Evolutionary conservation across 352 stramenopile species (phyloP).

Genomic region (Thalassiosira exigua): DNA sequence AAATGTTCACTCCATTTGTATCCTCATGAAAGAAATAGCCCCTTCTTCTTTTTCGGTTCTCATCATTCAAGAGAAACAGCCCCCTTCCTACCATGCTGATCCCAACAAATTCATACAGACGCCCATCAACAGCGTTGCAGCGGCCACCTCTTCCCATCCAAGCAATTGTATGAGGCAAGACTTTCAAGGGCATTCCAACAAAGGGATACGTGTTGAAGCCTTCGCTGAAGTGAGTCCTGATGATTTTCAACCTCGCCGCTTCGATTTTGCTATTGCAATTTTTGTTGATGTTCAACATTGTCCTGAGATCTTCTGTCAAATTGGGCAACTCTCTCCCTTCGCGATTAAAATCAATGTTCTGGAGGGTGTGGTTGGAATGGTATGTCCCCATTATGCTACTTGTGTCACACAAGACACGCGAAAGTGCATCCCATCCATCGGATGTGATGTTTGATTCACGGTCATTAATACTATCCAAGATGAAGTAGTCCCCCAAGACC

Average conservation of each 20-base stretch:
- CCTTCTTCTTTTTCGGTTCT: too few relatives aligned
- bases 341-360: neutral
- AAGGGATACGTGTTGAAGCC: neutral
- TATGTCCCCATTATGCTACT: neutral
- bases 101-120: too few relatives aligned
- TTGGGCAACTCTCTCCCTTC: neutral
- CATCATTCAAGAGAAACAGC: too few relatives aligned
- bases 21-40: too few relatives aligned
- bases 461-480: too few relatives aligned
- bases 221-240: neutral
- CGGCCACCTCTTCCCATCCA: neutral
- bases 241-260: neutral
- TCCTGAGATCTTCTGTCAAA: neutral
- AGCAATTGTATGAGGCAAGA: neutral
- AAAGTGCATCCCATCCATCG: neutral
- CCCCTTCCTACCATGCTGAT: too few relatives aligned
- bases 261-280: neutral
- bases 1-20: too few relatives aligned
- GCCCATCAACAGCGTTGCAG: neutral
- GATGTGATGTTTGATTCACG: neutral
- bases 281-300: neutral
- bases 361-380: neutral
- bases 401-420: neutral
- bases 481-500: neutral
- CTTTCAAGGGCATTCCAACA: neutral